Evolutionary conservation across 768 basidiomycete species (phyloP).

Genomic region (Tylopilus intermedius): DNA sequence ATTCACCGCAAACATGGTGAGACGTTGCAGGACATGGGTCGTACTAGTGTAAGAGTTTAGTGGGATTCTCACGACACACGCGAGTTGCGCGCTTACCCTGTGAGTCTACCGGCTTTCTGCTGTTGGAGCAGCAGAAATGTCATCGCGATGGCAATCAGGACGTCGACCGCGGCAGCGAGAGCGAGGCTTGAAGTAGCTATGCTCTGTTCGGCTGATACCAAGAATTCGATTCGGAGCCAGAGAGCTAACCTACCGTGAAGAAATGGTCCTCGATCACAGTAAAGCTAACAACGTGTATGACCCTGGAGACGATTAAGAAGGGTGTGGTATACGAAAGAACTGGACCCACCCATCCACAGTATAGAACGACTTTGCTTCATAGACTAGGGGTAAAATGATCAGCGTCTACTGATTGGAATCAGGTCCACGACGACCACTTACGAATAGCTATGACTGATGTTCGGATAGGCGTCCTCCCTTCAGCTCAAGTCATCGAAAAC

Average conservation of each 20-base stretch:
- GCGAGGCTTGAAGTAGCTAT: too few species aligned
- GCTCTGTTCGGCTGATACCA: too few species aligned
- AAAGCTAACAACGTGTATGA: background rate
- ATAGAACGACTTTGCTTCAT: background rate
- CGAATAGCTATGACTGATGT: background rate
- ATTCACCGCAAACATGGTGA: too few species aligned
- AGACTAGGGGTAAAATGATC: constrained; percentile 2
- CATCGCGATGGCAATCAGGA: too few species aligned
- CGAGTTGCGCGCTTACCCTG: too few species aligned
- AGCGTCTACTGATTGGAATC: background rate
- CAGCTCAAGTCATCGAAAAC: background rate
- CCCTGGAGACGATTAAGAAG: background rate
- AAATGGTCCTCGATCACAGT: background rate
- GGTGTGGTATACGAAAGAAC: background rate
- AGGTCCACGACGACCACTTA: background rate
- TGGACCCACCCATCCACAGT: constrained; percentile 5
- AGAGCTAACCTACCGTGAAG: background rate
- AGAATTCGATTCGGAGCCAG: too few species aligned
- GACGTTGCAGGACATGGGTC: too few species aligned
- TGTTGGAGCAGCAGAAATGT: too few species aligned
- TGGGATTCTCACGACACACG: too few species aligned
- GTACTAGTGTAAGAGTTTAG: too few species aligned
- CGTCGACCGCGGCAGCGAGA: too few species aligned
- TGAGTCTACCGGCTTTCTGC: too few species aligned
- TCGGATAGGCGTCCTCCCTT: background rate